Evolutionary conservation across 2,329 filamentous ascomycete genomes (phyloP), one percentile per base, ranked within the genome.

Genomic region (Fonsecaea multimorphosa): DNA sequence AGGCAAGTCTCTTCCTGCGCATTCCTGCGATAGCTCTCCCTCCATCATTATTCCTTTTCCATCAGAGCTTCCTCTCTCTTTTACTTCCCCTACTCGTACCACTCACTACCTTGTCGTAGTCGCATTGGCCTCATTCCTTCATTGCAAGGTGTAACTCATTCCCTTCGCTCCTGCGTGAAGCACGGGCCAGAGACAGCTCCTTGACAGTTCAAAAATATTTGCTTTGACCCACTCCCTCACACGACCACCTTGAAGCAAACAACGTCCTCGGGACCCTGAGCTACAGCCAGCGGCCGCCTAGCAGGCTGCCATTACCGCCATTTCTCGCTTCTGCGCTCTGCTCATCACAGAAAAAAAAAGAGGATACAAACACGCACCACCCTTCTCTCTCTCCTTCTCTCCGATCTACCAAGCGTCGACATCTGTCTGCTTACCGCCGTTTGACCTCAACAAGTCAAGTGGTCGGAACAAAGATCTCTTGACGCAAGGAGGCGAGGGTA

Each of bases 401-500:
- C 32, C 32, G 32, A 44, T 56, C 52, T 61, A 52, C 44, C 44
- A 58, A 32, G 29, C 51, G 56, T 54, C 44, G 27, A n/a, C 44
- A 57, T 44, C 32, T 16, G 58, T 36, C 49, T 67, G 66, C 69
- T 71, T 71, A 71, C 69, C 69, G 69, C 69, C 58, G 63, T 68
- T 71, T 71, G 66, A 40, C 60, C 53, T 22, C 56, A 61, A 49
- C 66, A 64, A 69, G 60, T 65, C 62, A 65, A 63, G 52, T 57
- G 57, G 58, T 59, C 31, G 52, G 32, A 56, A 57, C 62, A 61
- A n/a, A 67, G 58, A 67, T 69, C 67, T 69, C 49, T 53, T 56
- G 63, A 70, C 69, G 68, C 66, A 70, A 70, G 68, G 68, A 70
- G 68, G 62, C 65, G 66, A 68, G 29, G 31, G 61, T 49, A 31